Conservation (phyloP, 2,329 filamentous ascomycete species). For the Cytospora chrysosperma region DNA sequence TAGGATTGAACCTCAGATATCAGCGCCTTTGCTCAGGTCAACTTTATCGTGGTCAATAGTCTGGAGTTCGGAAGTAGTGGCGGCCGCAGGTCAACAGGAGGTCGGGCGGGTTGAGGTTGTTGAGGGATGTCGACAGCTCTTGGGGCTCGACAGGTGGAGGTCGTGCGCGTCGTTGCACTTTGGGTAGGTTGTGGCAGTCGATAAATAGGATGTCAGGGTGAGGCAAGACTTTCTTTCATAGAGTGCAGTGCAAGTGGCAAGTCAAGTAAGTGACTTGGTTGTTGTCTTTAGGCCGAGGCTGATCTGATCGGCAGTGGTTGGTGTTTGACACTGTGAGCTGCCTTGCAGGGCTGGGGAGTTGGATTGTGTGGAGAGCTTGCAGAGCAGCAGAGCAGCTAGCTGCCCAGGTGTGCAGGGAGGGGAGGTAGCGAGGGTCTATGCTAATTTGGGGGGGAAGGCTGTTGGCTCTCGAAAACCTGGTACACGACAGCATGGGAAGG, state of each 20-base stretch:
- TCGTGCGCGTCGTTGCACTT: neutral
- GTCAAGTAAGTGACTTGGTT: neutral
- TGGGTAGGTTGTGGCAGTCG: neutral
- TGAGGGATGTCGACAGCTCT: neutral
- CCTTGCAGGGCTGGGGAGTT: neutral
- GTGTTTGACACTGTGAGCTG: neutral
- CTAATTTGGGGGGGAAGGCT: neutral
- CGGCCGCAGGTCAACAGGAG: neutral
- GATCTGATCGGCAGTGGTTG: neutral
- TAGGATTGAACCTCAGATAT: neutral
- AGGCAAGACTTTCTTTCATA: neutral
- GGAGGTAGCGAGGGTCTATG: neutral
- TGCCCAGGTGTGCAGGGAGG: neutral
- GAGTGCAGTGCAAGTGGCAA: neutral
- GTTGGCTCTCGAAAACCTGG: neutral
- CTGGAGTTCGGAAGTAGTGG: neutral
- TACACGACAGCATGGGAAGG: too few relatives aligned
- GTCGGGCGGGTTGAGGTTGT: neutral
- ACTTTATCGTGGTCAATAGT: neutral
- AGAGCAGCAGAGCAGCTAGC: neutral
- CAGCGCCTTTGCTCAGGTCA: neutral
- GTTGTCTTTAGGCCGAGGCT: neutral
- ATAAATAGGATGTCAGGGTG: neutral
- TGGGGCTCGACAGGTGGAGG: neutral
- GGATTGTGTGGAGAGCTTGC: neutral